Evolutionary conservation across 345 rosid species (phyloP).

Genomic region (Citrus sp.): DNA sequence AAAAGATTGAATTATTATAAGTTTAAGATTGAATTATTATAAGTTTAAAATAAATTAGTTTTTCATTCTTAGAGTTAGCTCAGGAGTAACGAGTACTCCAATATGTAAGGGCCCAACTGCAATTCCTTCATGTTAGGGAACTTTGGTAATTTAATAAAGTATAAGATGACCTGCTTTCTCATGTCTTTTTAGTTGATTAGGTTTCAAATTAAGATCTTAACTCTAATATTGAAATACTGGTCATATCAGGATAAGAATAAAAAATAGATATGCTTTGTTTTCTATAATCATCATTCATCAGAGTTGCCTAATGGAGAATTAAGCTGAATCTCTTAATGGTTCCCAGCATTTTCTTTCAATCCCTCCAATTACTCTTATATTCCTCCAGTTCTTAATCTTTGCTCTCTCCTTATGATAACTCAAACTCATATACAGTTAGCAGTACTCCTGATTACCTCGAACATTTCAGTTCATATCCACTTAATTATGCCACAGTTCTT

Average conservation of each 20-base stretch:
- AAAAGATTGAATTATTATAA: not conserved
- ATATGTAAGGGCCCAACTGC: not conserved
- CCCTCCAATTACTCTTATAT: not conserved
- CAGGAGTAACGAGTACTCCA: not conserved
- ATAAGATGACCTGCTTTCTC: not conserved
- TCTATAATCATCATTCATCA: not conserved
- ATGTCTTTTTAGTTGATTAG: not conserved
- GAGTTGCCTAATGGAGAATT: not conserved
- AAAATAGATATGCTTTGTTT: not conserved
- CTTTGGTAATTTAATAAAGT: not conserved
- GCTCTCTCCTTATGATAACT: not conserved
- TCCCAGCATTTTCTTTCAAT: not conserved
- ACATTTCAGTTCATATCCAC: not conserved
- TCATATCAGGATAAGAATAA: not conserved
- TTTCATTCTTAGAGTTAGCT: not conserved
- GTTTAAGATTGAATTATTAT: not conserved
- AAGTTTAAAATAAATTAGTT: not conserved
- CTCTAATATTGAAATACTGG: not conserved
- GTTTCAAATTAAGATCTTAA: not conserved
- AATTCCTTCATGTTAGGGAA: not conserved
- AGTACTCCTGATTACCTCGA: not conserved
- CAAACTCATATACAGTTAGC: not conserved
- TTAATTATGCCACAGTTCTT: not conserved
- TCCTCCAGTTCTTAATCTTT: not conserved
- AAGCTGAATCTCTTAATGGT: not conserved